A percentile compares a stretch with the other conserved stretches of the same genome.
Conservation (phyloP, 1,284 basidiomycete species). For the Stygiomarasmius scandens region DNA sequence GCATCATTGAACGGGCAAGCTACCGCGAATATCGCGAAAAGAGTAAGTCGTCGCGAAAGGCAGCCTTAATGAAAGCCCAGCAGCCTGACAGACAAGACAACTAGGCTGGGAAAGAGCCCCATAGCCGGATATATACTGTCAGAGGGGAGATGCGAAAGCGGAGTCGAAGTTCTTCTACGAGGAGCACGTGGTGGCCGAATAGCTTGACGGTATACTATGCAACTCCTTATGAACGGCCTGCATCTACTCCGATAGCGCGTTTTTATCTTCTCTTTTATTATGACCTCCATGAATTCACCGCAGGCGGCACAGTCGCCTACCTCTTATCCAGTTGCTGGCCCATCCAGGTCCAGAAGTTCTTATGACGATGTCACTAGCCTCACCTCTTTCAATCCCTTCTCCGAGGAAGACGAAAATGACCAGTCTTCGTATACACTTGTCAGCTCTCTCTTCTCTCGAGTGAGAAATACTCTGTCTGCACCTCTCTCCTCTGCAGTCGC, state of each 20-base stretch:
- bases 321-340: slow-evolving; percentile 4
- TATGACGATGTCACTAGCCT: slow-evolving; percentile 70
- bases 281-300: slow-evolving; percentile 16
- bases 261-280: slow-evolving; percentile 14
- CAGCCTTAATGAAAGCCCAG: too few relatives aligned
- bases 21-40: too few relatives aligned
- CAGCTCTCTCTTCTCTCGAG: slow-evolving; percentile 72
- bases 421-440: slow-evolving; percentile 81
- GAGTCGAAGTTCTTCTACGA: neutral
- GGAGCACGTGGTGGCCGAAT: slow-evolving; percentile 2
- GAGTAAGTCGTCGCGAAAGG: too few relatives aligned
- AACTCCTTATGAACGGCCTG: neutral
- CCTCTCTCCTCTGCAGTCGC: slow-evolving; percentile 57
- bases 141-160: neutral
- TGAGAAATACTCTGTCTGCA: slow-evolving; percentile 74
- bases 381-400: slow-evolving; percentile 84
- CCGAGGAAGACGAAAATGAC: slow-evolving; percentile 84
- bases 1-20: too few relatives aligned
- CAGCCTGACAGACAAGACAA: too few relatives aligned
- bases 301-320: slow-evolving; percentile 7
- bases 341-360: slow-evolving; percentile 58
- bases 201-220: too few relatives aligned
- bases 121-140: too few relatives aligned
- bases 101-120: too few relatives aligned
- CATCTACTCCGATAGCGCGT: slow-evolving; percentile 18